Conservation (phyloP, 208 protist genomes). For the Leishmania amazonensis region DNA sequence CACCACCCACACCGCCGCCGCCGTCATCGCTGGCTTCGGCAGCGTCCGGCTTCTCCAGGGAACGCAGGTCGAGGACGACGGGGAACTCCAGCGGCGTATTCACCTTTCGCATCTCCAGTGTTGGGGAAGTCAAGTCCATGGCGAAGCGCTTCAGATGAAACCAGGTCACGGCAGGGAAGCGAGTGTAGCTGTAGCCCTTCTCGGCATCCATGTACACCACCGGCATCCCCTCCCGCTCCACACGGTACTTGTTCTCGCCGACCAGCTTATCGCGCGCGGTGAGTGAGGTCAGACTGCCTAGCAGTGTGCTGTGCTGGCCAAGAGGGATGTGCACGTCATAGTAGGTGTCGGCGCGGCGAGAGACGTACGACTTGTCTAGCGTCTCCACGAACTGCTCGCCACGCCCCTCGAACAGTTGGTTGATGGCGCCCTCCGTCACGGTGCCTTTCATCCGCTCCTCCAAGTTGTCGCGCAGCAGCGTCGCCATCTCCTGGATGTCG, state of each 20-base stretch:
- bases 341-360: constrained; percentile 73
- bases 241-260: constrained; percentile 92
- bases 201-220: constrained; percentile 88
- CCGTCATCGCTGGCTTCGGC: not conserved
- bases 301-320: constrained; percentile 54
- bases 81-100: constrained; percentile 82
- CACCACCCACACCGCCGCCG: not conserved
- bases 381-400: constrained; percentile 87
- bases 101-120: constrained; percentile 85
- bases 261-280: constrained; percentile 80
- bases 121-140: constrained; percentile 81
- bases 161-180: constrained; percentile 87
- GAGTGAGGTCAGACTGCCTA: constrained; percentile 74
- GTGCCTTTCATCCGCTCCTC: constrained; percentile 92
- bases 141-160: constrained; percentile 94
- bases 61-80: constrained; percentile 60
- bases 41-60: constrained; percentile 51
- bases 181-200: constrained; percentile 75
- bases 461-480: constrained; percentile 85
- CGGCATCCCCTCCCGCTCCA: constrained; percentile 74
- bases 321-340: constrained; percentile 92
- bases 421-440: constrained; percentile 79
- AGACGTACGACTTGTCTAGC: constrained; percentile 76
- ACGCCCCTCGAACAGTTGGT: constrained; percentile 82
- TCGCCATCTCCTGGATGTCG: constrained; percentile 92